phyloP scores from a whole-genome alignment of 306 rosid species.

The Prunus mume region DNA sequence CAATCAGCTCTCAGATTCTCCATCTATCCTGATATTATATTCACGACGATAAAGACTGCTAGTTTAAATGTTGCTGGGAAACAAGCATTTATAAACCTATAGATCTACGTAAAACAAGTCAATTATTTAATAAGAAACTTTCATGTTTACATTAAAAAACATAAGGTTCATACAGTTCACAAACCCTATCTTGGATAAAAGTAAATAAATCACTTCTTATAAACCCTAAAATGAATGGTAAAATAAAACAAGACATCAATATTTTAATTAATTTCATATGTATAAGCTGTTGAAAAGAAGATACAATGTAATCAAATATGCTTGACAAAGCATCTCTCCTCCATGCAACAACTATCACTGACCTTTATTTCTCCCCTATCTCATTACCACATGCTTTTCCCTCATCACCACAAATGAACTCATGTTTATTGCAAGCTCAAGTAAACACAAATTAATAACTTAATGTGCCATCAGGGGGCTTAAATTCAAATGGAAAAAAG shows the following conservation, averaged over 20 bases:
- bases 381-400: background rate
- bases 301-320: background rate
- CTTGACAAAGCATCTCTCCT: background rate
- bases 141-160: background rate
- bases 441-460: background rate
- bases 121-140: background rate
- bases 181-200: background rate
- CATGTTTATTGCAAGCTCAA: constrained; percentile 1
- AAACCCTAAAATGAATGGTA: background rate
- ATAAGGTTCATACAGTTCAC: background rate
- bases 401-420: background rate
- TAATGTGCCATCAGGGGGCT: too few relatives aligned
- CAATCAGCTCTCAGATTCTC: background rate
- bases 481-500: background rate
- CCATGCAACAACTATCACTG: background rate
- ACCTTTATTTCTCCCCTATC: background rate
- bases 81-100: background rate
- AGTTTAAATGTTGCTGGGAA: background rate
- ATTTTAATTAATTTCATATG: background rate
- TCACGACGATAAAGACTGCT: background rate
- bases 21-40: background rate
- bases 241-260: background rate
- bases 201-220: background rate
- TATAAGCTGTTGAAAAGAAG: background rate
- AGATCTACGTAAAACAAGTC: background rate